Conservation (phyloP, 225 moss, liverwort and hornwort species). For the Asterella californica region DNA sequence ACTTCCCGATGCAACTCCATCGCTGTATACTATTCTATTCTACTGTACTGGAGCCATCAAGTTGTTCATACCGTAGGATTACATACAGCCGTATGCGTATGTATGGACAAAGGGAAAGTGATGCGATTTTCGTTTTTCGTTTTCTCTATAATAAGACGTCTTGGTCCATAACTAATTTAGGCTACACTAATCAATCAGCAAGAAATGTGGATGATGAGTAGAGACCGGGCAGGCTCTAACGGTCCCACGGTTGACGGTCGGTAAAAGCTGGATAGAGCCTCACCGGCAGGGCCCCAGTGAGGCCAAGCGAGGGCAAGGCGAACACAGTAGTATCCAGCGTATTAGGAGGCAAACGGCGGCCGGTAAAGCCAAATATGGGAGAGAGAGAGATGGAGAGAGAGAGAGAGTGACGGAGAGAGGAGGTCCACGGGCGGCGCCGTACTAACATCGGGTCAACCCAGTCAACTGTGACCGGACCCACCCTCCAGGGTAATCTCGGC, state of each 20-base stretch:
- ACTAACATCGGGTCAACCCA: slow-evolving; percentile 18
- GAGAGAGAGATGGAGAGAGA: neutral
- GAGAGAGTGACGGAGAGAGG: neutral
- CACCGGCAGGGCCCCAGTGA: neutral
- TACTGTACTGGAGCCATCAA: neutral
- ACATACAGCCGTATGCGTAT: too few species aligned
- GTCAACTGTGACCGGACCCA: slow-evolving; percentile 21
- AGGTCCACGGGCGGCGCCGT: slow-evolving; percentile 39
- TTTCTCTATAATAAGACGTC: too few species aligned
- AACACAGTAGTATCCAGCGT: neutral
- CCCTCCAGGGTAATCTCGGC: neutral
- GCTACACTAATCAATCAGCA: neutral
- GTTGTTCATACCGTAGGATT: neutral
- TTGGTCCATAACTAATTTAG: neutral
- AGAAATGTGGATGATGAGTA: neutral
- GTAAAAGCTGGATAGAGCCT: slow-evolving; percentile 9
- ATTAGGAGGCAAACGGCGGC: slow-evolving; percentile 17
- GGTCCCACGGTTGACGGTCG: slow-evolving; percentile 9
- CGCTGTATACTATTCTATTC: neutral
- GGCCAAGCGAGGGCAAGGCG: neutral
- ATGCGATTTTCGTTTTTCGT: too few species aligned
- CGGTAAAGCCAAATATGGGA: slow-evolving; percentile 26
- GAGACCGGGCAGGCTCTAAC: slow-evolving; percentile 2
- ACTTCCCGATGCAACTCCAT: neutral
- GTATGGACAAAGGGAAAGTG: too few species aligned